Percentiles rank a stretch among this genome's conserved stretches.
These are phyloP conservation scores for Paramecium pentaurelia DNA, from an alignment of 73 alveolate species.

Conservation along the genomic window DNA sequence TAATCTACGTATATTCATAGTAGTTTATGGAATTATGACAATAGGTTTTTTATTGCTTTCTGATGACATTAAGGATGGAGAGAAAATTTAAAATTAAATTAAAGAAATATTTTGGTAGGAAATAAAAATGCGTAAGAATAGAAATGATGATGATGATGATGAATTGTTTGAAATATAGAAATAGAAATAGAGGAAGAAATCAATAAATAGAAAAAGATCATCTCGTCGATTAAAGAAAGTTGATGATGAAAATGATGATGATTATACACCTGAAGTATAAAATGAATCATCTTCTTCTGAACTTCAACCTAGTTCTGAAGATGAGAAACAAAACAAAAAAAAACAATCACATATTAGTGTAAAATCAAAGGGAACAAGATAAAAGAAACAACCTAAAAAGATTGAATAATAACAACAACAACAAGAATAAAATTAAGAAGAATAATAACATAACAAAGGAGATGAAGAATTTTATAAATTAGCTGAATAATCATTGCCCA, in stretches of 20 bases:
- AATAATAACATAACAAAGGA: neutral
- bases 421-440: neutral
- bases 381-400: neutral
- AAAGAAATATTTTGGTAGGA: neutral
- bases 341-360: neutral
- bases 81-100: neutral
- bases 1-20: neutral
- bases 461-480: neutral
- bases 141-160: neutral
- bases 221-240: neutral
- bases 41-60: neutral
- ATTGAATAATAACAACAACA: neutral
- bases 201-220: neutral
- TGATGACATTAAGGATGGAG: neutral
- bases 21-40: neutral
- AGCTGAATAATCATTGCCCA: conserved; percentile 51
- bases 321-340: neutral
- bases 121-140: neutral
- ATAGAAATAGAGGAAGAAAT: neutral
- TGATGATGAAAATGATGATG: neutral
- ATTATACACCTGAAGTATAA: neutral
- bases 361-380: neutral
- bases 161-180: neutral
- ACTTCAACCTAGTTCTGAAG: neutral
- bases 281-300: neutral